Evolutionary conservation across 2,329 filamentous ascomycete genomes (phyloP), one percentile per base, ranked within the genome.

Genomic region (Phaeosphaeriaceae sp.): DNA sequence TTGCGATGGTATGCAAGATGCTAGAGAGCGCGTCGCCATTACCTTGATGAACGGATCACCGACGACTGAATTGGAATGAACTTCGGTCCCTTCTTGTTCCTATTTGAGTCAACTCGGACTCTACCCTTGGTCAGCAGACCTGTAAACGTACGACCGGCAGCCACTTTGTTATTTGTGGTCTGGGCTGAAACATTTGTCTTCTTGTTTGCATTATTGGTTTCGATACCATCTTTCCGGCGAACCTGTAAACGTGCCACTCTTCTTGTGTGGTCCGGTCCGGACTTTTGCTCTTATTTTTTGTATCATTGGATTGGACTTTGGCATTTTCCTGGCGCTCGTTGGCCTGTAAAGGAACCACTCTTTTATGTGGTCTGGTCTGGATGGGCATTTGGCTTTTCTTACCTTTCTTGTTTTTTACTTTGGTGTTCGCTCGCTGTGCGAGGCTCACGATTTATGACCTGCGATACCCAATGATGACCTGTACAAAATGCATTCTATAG

Each of bases 11-110:
- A 83, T 90, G 78, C 75, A 78, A 2, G 70, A 79, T 41, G 86
- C 88, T 59, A 79, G 86, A 18, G 77, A 80, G 44, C 78, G 84
- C 36, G 82, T 92, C 35, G 87, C 87, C 0, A 83, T 81, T 1
- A 80, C 87, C 47, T 71, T 92, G 8, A 64, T 91, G 29, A 87
- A 88, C 44, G 80, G 81, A 6, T 42, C 51, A 1, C 46, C 60
- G 1, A 63, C 60, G 5, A 58, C 53, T 1, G 68, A 72, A 49
- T 17, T 70, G 40, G 55, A 65, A 3, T 70, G 49, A 59, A 47
- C 26, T 20, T 21, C 38, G 37, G 12, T 42, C 32, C 21, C 17
- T 47, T 41, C 16, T 15, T 16, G 18, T 36, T 42, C 16, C 32
- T 7, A 15, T 26, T 11, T 26, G n/a, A n/a, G n/a, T n/a, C n/a